A percentile compares a stretch with the other conserved stretches of the same genome.
These are phyloP conservation scores for Cordyceps militaris DNA, from an alignment of 2,329 filamentous ascomycete species.

Conservation along the genomic window DNA sequence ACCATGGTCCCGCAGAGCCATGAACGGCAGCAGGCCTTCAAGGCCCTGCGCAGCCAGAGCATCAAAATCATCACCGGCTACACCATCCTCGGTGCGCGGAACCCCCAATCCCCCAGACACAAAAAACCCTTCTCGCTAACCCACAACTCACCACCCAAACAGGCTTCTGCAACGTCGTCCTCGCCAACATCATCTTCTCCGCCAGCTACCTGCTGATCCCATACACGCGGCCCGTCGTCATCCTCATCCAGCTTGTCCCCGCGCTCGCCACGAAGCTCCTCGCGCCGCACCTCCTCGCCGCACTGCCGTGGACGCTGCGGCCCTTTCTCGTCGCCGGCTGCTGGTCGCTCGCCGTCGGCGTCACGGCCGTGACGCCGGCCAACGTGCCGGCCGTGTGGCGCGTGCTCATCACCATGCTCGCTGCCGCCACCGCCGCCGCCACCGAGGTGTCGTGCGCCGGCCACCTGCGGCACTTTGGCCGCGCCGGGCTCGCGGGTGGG, in stretches of 20 bases:
- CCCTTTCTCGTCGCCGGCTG: constrained; percentile 20
- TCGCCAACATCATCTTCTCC: constrained; percentile 25
- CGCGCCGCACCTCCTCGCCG: constrained; percentile 23
- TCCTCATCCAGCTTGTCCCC: constrained; percentile 26
- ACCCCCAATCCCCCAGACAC: background rate
- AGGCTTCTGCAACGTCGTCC: constrained; percentile 26
- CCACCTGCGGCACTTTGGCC: constrained; percentile 24
- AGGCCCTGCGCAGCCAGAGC: constrained; percentile 5
- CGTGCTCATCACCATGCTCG: constrained; percentile 23
- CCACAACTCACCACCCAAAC: background rate
- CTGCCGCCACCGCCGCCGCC: constrained; percentile 23
- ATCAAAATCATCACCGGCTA: constrained; percentile 10
- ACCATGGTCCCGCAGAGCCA: background rate
- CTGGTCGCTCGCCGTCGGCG: constrained; percentile 24
- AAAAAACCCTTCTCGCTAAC: background rate
- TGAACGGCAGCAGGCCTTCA: constrained; percentile 4
- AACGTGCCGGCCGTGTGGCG: constrained; percentile 27
- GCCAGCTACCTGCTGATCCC: constrained; percentile 31
- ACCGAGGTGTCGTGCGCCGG: constrained; percentile 28
- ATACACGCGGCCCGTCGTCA: constrained; percentile 25
- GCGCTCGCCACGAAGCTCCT: constrained; percentile 23
- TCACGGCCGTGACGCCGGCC: constrained; percentile 25
- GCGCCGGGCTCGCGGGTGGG: constrained; percentile 29
- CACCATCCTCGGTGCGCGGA: constrained; percentile 9
- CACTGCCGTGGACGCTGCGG: constrained; percentile 23